phyloP scores from a whole-genome alignment of 202 grass and related monocot species.

The Panicum virgatum region DNA sequence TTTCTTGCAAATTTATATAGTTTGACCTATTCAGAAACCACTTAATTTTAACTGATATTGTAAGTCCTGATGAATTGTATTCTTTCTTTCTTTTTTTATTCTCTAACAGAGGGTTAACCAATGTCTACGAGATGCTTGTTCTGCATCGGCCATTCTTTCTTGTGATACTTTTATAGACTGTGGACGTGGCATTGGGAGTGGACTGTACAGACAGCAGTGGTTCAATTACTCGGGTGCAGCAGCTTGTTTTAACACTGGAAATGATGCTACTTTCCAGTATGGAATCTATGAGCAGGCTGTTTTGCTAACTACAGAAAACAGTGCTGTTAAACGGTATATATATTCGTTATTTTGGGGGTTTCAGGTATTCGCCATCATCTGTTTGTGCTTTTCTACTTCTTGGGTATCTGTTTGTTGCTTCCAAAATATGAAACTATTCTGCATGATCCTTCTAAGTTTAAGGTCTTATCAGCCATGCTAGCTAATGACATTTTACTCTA shows the following conservation, averaged over 20 bases:
- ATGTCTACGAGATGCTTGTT: conserved; percentile 74
- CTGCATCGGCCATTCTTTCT: conserved; percentile 24
- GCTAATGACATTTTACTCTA: conserved; percentile 6
- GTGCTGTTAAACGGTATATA: conserved; percentile 65
- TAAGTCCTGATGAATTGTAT: neutral
- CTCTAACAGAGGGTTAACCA: conserved; percentile 85
- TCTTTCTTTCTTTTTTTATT: conserved; percentile 35
- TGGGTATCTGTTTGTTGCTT: conserved; percentile 19
- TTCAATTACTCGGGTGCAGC: conserved; percentile 35
- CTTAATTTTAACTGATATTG: conserved; percentile 5
- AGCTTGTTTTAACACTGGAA: conserved; percentile 43
- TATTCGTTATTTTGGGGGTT: conserved; percentile 89
- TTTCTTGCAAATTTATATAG: neutral
- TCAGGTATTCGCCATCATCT: conserved; percentile 54
- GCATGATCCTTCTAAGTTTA: neutral
- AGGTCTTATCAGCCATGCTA: neutral
- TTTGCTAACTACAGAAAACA: conserved; percentile 56
- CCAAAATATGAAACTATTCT: neutral
- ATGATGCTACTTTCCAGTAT: conserved; percentile 50
- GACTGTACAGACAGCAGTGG: conserved; percentile 43
- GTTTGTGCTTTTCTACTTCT: conserved; percentile 2
- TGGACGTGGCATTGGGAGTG: conserved; percentile 31
- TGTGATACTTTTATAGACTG: conserved; percentile 67
- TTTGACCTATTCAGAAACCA: neutral
- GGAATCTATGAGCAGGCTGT: conserved; percentile 73